Percentiles rank a stretch among this genome's conserved stretches.
Evolutionary conservation across 306 rosid genomes (phyloP).

Genomic region (Sindora glabra): DNA sequence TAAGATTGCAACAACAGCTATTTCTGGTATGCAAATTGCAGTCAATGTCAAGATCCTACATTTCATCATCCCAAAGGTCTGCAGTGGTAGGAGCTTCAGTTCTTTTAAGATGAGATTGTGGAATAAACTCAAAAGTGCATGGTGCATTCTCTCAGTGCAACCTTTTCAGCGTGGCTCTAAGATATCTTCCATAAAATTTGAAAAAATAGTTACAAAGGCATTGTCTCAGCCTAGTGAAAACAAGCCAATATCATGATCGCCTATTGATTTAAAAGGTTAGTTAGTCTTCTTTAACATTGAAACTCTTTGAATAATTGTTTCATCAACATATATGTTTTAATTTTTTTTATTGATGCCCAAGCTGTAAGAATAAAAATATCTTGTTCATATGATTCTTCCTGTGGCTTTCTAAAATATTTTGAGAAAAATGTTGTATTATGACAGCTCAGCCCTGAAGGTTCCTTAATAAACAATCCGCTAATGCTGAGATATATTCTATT

Average conservation of each 20-base stretch:
- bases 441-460: not conserved
- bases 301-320: no score
- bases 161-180: conserved; percentile 40
- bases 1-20: conserved; percentile 63
- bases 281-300: not conserved
- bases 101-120: conserved; percentile 42
- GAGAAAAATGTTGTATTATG: not conserved
- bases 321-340: not conserved
- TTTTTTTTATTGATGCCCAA: no score
- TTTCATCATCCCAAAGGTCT: conserved; percentile 46
- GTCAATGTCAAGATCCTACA: conserved; percentile 43
- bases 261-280: conserved; percentile 78
- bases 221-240: conserved; percentile 47
- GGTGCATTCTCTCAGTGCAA: conserved; percentile 41
- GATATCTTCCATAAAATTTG: conserved; percentile 38
- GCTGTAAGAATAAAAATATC: no score
- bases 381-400: no score
- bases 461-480: not conserved
- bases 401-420: not conserved
- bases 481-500: not conserved
- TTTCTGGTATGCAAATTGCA: conserved; percentile 77
- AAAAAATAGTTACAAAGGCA: conserved; percentile 49
- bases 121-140: conserved; percentile 50
- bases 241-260: conserved; percentile 57
- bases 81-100: conserved; percentile 26